Percentiles rank a stretch among this genome's conserved stretches.
These are phyloP conservation scores for Mortierella alpina DNA, from an alignment of 192 early-diverging fungal genomes.

Conservation along the genomic window DNA sequence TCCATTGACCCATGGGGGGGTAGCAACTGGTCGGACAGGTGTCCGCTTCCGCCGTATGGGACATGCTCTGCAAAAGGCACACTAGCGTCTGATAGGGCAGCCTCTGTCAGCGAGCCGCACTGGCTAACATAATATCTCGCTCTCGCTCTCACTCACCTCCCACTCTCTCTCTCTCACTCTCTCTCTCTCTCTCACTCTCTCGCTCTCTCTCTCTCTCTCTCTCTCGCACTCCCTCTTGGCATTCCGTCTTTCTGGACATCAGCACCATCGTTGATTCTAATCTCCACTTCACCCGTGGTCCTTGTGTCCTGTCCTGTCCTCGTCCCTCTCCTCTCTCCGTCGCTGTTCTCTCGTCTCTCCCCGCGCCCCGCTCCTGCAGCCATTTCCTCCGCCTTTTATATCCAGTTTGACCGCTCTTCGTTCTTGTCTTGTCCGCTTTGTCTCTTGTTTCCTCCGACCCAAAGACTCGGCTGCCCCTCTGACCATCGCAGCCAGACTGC, in stretches of 20 bases:
- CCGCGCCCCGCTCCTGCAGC: neutral
- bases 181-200: neutral
- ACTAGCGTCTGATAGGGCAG: too few relatives aligned
- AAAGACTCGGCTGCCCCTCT: too few relatives aligned
- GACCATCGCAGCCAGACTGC: too few relatives aligned
- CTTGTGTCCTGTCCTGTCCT: too few relatives aligned
- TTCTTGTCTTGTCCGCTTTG: too few relatives aligned
- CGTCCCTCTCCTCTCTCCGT: neutral
- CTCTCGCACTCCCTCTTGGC: neutral
- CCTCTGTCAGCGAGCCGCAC: too few relatives aligned
- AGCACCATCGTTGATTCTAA: neutral
- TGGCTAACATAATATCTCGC: neutral
- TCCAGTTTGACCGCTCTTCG: too few relatives aligned
- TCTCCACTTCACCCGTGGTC: neutral
- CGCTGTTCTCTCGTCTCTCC: neutral
- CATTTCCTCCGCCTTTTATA: neutral
- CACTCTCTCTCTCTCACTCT: neutral
- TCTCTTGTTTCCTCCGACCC: too few relatives aligned
- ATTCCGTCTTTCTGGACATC: neutral
- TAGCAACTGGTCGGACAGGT: too few relatives aligned
- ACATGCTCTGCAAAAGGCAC: too few relatives aligned
- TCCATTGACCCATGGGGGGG: too few relatives aligned
- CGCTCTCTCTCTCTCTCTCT: neutral
- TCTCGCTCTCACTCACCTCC: neutral
- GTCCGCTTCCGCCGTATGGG: too few relatives aligned